Conservation (phyloP, 192 early-diverging fungal species). For the Pecoramyces ruminantium region DNA sequence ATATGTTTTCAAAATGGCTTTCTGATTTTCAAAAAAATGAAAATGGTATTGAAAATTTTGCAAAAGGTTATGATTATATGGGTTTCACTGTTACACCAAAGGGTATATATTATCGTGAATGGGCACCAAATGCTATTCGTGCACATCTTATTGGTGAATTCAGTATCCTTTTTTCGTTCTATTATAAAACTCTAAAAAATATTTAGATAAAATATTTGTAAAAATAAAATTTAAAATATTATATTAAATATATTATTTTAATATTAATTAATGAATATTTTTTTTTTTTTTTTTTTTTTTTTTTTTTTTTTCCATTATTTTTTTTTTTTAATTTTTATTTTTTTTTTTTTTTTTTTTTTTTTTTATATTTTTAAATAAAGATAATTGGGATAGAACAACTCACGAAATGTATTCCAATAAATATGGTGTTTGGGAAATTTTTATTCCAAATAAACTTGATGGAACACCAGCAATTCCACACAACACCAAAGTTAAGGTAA, state of each 20-base stretch:
- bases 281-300: too few species aligned
- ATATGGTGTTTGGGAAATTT: slow-evolving; percentile 71
- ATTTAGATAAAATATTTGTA: too few species aligned
- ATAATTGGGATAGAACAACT: slow-evolving; percentile 54
- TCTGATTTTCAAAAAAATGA: slow-evolving; percentile 46
- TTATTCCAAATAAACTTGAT: slow-evolving; percentile 38
- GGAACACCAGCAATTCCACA: slow-evolving; percentile 60
- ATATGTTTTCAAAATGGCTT: slow-evolving; percentile 45
- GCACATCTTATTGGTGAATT: slow-evolving; percentile 87
- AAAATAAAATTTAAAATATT: too few species aligned
- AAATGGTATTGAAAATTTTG: slow-evolving; percentile 71
- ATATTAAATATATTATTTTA: too few species aligned
- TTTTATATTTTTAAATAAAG: too few species aligned
- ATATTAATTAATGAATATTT: too few species aligned
- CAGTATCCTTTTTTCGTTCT: slow-evolving; percentile 16
- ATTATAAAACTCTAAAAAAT: too few species aligned
- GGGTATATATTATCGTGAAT: slow-evolving; percentile 76
- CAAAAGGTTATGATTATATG: slow-evolving; percentile 60
- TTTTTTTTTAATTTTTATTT: too few species aligned
- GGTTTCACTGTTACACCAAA: slow-evolving; percentile 55
- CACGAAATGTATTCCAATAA: slow-evolving; percentile 63
- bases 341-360: too few species aligned
- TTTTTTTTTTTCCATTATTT: too few species aligned
- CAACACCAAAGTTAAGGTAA: slow-evolving; percentile 70
- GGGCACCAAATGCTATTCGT: slow-evolving; percentile 67